Evolutionary conservation across 345 rosid species (phyloP).

Genomic region (Camelina sativa): DNA sequence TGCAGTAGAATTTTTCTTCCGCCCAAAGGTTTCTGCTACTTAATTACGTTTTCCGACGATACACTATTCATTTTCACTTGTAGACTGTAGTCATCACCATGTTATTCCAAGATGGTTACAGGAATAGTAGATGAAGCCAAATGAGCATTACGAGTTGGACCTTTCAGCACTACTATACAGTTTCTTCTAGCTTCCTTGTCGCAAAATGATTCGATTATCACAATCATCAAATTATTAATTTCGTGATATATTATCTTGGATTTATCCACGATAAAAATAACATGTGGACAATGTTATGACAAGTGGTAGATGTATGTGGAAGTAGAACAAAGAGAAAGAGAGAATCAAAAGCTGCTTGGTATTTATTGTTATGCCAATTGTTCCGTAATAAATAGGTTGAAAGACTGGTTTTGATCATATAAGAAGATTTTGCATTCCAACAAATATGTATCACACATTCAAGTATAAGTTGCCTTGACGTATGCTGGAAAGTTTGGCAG

Average conservation of each 20-base stretch:
- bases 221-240: slow-evolving; percentile 26
- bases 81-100: not conserved
- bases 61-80: not conserved
- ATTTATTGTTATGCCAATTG: slow-evolving; percentile 32
- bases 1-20: not conserved
- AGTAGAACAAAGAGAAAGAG: slow-evolving; percentile 13
- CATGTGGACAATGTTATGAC: slow-evolving; percentile 38
- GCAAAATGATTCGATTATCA: slow-evolving; percentile 21
- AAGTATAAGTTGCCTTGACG: slow-evolving; percentile 37
- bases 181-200: not conserved
- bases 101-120: not conserved
- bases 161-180: slow-evolving; percentile 27
- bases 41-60: not conserved
- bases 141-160: slow-evolving; percentile 28
- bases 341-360: slow-evolving; percentile 10
- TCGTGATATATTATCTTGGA: not conserved
- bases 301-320: slow-evolving; percentile 22
- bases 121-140: not conserved
- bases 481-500: slow-evolving; percentile 37
- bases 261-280: slow-evolving; percentile 11
- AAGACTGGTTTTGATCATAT: slow-evolving; percentile 16
- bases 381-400: slow-evolving; percentile 39
- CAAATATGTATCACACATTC: slow-evolving; percentile 38
- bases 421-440: slow-evolving; percentile 12
- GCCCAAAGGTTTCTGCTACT: not conserved